Evolutionary conservation across 257 asterid genomes (phyloP), one percentile per base, ranked within the genome.

Genomic region (Solanum stenotomum): DNA sequence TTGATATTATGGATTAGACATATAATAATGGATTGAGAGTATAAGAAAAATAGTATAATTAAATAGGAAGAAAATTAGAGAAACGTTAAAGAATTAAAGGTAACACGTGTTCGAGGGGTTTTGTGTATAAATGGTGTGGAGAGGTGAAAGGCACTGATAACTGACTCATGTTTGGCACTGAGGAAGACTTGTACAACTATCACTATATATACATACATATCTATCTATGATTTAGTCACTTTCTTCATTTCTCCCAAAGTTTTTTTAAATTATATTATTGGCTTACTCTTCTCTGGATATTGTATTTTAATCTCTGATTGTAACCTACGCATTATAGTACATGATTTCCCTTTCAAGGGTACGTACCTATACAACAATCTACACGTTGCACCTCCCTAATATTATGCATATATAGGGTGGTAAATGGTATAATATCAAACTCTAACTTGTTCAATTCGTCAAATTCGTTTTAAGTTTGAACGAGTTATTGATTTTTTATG

Each of bases 61-160:
- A 16, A 85, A 67, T 9, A 16, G 79, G 40, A 38, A 38, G 42
- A 37, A 84, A 84, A 76, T 15, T 15, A 79, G 85, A 44, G 16
- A 79, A 27, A 67, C 25, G 27, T 31, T 31, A 70, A 82, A 20
- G 23, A 84, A 46, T 40, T n/a, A 38, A 83, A 63, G 83, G 88
- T 38, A 90, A 90, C 93, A 93, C 90, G 94, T 89, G 93, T 84
- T 89, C 31, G 68, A 72, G 88, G 88, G 93, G 13, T 25, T 37
- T 40, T 40, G 65, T 44, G 85, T 79, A 65, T n/a, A 44, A 85
- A 71, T 65, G 31, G 40, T 38, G 87, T 85, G 44, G 44, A 33
- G 82, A 85, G 22, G 85, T 91, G 98, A 94, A 93, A 93, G 93
- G 90, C 92, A 92, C 93, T 76, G n/a, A 14, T 90, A 94, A 93